Percentiles rank a stretch among this genome's conserved stretches.
These are phyloP conservation scores for Cylindrotheca closterium DNA, from an alignment of 108 stramenopile species.

Conservation along the genomic window DNA sequence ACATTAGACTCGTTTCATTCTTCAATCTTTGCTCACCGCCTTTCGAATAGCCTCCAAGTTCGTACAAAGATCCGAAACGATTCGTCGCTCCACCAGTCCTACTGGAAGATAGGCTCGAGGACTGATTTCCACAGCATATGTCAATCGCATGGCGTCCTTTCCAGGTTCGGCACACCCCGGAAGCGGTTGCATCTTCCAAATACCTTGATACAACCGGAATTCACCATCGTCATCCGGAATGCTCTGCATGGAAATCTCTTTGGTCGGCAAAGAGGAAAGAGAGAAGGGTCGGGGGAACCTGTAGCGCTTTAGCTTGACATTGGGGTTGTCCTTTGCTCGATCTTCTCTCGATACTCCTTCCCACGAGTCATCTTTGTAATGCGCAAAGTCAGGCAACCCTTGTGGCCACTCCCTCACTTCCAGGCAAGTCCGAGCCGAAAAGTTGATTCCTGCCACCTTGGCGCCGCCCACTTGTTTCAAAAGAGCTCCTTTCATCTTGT, in stretches of 20 bases:
- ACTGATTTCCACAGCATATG: slow-evolving; percentile 87
- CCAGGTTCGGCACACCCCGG: slow-evolving; percentile 79
- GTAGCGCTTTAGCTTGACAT: slow-evolving; percentile 58
- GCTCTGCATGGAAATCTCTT: slow-evolving; percentile 90
- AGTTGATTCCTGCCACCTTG: slow-evolving; percentile 86
- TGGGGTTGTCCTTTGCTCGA: slow-evolving; percentile 46
- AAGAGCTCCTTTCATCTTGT: slow-evolving; percentile 69
- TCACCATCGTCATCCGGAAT: slow-evolving; percentile 84
- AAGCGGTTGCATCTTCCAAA: slow-evolving; percentile 90
- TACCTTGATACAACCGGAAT: slow-evolving; percentile 90
- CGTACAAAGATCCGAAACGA: slow-evolving; percentile 75
- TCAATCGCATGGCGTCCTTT: slow-evolving; percentile 76
- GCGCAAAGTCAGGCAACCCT: slow-evolving; percentile 81
- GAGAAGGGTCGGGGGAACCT: slow-evolving; percentile 85
- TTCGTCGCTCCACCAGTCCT: slow-evolving; percentile 77
- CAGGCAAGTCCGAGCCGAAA: slow-evolving; percentile 76
- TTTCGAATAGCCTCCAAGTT: slow-evolving; percentile 83
- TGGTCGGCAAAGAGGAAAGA: slow-evolving; percentile 62
- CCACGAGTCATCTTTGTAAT: slow-evolving; percentile 64
- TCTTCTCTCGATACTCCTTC: slow-evolving; percentile 62
- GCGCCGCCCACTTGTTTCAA: slow-evolving; percentile 86
- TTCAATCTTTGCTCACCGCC: slow-evolving; percentile 8
- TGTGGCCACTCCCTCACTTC: slow-evolving; percentile 87
- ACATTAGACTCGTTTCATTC: background rate
- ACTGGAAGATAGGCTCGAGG: slow-evolving; percentile 89